Evolutionary conservation across 345 rosid species (phyloP).

Genomic region (Litchi chinensis): DNA sequence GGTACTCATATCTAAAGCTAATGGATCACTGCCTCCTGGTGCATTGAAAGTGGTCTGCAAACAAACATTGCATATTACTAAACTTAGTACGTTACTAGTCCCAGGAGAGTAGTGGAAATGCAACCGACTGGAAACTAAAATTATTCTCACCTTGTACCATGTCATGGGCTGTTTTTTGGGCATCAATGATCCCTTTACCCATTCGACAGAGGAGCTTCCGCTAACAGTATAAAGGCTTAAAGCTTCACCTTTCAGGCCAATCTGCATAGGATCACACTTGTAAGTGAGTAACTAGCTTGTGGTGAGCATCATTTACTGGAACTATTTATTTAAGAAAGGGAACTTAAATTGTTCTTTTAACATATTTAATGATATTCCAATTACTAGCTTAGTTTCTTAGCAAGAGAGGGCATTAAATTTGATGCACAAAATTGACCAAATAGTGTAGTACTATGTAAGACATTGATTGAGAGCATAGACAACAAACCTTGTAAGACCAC

Average conservation of each 20-base stretch:
- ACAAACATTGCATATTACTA: neutral
- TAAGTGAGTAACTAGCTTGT: conserved; percentile 7
- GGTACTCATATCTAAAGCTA: conserved; percentile 83
- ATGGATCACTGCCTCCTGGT: conserved; percentile 66
- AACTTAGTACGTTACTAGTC: conserved; percentile 1
- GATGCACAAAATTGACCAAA: conserved; percentile 3
- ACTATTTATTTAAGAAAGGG: neutral
- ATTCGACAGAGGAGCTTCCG: conserved; percentile 76
- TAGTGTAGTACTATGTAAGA: neutral
- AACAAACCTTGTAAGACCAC: conserved; percentile 92
- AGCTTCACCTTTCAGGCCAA: conserved; percentile 81
- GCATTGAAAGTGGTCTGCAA: conserved; percentile 64
- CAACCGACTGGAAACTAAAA: neutral
- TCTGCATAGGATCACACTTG: conserved; percentile 32
- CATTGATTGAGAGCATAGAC: conserved; percentile 29
- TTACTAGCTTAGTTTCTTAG: neutral
- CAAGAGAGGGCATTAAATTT: neutral
- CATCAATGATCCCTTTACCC: conserved; percentile 66
- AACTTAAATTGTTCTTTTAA: no score
- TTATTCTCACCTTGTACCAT: conserved; percentile 76
- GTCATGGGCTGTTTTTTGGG: conserved; percentile 68
- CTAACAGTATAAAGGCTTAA: conserved; percentile 60
- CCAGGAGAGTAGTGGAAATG: neutral
- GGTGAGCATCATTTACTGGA: neutral
- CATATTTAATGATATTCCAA: no score